Evolutionary conservation across 352 stramenopile species (phyloP).

Genomic region (Hyaloperonospora brassicae): DNA sequence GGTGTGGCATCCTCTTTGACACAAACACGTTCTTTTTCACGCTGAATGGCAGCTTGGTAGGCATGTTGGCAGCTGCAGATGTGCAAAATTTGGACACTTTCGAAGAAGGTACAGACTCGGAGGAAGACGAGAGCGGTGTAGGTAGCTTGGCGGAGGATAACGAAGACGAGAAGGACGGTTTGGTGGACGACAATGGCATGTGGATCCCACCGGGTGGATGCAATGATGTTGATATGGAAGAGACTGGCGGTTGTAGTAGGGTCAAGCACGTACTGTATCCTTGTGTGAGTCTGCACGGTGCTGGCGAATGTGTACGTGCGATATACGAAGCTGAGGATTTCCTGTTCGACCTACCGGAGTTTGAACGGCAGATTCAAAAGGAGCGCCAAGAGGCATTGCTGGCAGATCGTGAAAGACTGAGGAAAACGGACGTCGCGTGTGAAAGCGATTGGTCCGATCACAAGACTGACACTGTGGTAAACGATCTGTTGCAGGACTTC

Average conservation of each 20-base stretch:
- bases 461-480: conserved; percentile 28
- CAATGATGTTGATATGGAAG: conserved; percentile 24
- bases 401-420: conserved; percentile 12
- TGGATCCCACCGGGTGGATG: neutral
- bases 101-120: conserved; percentile 11
- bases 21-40: conserved; percentile 69
- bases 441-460: conserved; percentile 10
- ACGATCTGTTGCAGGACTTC: conserved; percentile 33
- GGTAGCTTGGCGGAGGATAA: conserved; percentile 9
- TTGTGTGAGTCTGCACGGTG: conserved; percentile 38
- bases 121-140: conserved; percentile 10
- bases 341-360: conserved; percentile 39
- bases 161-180: conserved; percentile 4
- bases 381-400: conserved; percentile 37
- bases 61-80: conserved; percentile 37
- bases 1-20: conserved; percentile 49
- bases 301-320: conserved; percentile 25
- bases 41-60: conserved; percentile 45
- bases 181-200: conserved; percentile 14
- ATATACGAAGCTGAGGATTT: conserved; percentile 23
- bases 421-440: neutral
- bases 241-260: conserved; percentile 9
- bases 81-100: conserved; percentile 45
- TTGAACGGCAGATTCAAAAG: conserved; percentile 40
- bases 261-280: conserved; percentile 31